Evolutionary conservation across 305 asterid species (phyloP).

Genomic region (Fraxinus platypoda): DNA sequence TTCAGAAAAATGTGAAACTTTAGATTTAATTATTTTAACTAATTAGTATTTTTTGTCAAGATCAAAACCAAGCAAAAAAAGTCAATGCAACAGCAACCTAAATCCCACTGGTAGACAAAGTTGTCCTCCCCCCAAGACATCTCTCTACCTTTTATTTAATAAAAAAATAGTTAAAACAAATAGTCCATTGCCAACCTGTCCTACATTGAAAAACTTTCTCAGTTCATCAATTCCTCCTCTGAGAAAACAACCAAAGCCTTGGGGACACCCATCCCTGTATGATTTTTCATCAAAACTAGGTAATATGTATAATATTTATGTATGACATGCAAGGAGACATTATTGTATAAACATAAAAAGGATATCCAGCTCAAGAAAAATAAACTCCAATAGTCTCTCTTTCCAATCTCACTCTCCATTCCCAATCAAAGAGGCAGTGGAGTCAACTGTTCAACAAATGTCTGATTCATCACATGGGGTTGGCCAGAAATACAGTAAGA

Average conservation of each 20-base stretch:
- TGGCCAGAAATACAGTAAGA: conserved; percentile 40
- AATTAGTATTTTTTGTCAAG: conserved; percentile 27
- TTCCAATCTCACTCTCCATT: conserved; percentile 45
- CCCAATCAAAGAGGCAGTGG: conserved; percentile 47
- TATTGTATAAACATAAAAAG: conserved; percentile 24
- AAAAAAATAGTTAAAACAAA: conserved; percentile 25
- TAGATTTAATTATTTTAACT: conserved; percentile 11
- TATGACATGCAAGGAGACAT: conserved; percentile 19
- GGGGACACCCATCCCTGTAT: conserved; percentile 36
- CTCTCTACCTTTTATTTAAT: conserved; percentile 30
- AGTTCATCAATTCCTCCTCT: conserved; percentile 40
- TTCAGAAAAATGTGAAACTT: conserved; percentile 12
- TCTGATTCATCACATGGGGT: conserved; percentile 45
- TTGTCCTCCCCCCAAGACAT: conserved; percentile 44
- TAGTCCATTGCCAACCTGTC: conserved; percentile 63
- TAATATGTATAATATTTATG: conserved; percentile 14
- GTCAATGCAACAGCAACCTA: conserved; percentile 32
- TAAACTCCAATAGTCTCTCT: conserved; percentile 29
- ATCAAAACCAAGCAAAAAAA: conserved; percentile 42
- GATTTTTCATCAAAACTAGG: conserved; percentile 36
- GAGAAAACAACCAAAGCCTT: conserved; percentile 53
- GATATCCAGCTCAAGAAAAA: conserved; percentile 28
- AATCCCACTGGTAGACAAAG: conserved; percentile 49
- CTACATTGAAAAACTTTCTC: conserved; percentile 39
- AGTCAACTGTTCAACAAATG: conserved; percentile 37